Conservation (phyloP, 768 basidiomycete genomes). For the Tulasnella sp. region DNA sequence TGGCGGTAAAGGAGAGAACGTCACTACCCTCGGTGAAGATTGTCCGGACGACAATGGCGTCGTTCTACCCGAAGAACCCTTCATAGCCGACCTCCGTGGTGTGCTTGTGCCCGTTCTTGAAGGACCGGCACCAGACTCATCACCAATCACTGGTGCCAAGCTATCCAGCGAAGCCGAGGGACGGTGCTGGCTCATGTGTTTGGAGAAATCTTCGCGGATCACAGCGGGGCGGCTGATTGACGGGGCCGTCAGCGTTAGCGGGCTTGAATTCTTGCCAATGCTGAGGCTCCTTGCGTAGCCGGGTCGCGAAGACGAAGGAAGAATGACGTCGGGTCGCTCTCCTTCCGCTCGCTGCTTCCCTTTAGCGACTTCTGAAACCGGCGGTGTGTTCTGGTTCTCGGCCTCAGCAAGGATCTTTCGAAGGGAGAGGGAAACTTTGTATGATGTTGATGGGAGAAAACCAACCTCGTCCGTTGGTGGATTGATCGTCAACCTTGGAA, state of each 20-base stretch:
- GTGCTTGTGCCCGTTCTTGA: background rate
- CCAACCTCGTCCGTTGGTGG: constrained; percentile 17
- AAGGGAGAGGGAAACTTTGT: constrained; percentile 9
- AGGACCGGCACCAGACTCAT: background rate
- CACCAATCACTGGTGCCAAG: background rate
- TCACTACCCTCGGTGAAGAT: background rate
- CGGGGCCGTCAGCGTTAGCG: background rate
- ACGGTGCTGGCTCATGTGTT: background rate
- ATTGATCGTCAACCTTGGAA: background rate
- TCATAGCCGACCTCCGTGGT: constrained; percentile 13
- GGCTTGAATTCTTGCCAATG: background rate
- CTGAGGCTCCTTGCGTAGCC: background rate
- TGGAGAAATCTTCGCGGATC: background rate
- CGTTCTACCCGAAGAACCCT: background rate
- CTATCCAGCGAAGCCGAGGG: background rate
- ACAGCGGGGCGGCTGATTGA: background rate
- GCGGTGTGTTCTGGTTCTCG: background rate
- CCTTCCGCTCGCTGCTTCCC: constrained; percentile 26
- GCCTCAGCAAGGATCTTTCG: constrained; percentile 28
- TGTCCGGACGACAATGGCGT: constrained; percentile 24
- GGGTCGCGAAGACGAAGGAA: background rate
- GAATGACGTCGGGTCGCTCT: constrained; percentile 14
- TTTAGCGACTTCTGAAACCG: constrained; percentile 11
- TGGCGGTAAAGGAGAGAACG: constrained; percentile 26
- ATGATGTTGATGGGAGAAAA: constrained; percentile 3